Percentiles rank a stretch among this genome's conserved stretches.
Conservation (phyloP, 345 rosid species). For the Passiflora organensis region DNA sequence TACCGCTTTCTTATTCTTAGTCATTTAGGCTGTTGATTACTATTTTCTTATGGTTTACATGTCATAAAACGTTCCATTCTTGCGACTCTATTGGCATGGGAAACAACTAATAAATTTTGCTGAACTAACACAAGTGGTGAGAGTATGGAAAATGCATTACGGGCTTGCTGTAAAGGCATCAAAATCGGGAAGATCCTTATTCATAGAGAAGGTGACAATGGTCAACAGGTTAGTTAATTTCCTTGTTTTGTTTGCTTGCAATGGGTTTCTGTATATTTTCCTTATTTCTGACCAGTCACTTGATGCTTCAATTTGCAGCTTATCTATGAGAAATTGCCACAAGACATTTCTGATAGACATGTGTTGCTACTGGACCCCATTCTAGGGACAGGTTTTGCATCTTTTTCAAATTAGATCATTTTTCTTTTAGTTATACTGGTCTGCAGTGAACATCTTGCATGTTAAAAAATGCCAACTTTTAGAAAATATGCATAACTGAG, state of each 20-base stretch:
- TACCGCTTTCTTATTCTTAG: too few relatives aligned
- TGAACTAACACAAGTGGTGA: slow-evolving; percentile 60
- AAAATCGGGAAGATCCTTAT: slow-evolving; percentile 94
- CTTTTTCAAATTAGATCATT: neutral
- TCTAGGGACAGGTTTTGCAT: slow-evolving; percentile 90
- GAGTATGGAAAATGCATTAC: slow-evolving; percentile 98
- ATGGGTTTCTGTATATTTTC: neutral
- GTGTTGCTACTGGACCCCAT: slow-evolving; percentile 92
- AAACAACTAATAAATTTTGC: slow-evolving; percentile 6
- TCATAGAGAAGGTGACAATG: slow-evolving; percentile 97
- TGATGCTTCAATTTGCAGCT: slow-evolving; percentile 47
- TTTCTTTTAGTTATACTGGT: neutral
- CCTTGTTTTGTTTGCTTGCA: neutral
- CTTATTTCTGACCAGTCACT: too few relatives aligned
- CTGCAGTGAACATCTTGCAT: too few relatives aligned
- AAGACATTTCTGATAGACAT: slow-evolving; percentile 87
- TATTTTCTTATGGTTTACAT: too few relatives aligned
- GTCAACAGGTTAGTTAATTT: slow-evolving; percentile 63
- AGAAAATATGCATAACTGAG: too few relatives aligned
- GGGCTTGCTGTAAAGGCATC: slow-evolving; percentile 98
- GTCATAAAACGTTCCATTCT: slow-evolving; percentile 1
- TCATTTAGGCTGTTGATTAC: too few relatives aligned
- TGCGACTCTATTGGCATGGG: neutral
- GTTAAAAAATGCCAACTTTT: too few relatives aligned
- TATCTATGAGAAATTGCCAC: slow-evolving; percentile 86